Conservation (phyloP, 2,329 filamentous ascomycete species). For the Penicillium sp. region DNA sequence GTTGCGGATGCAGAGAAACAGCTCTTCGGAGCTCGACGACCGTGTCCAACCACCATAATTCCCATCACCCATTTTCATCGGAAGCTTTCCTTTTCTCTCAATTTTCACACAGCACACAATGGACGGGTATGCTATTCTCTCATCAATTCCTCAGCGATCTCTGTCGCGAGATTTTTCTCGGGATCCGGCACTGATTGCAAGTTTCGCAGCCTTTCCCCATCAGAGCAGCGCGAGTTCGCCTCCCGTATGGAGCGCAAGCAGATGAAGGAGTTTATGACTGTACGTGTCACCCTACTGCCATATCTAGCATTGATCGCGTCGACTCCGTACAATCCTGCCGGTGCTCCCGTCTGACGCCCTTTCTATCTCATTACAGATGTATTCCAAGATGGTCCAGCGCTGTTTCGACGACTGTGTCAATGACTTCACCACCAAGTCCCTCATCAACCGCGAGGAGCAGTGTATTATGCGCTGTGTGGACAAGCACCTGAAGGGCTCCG, state of each 20-base stretch:
- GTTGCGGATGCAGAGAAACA: slow-evolving; percentile 18
- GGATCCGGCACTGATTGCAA: slow-evolving; percentile 7
- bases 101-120: slow-evolving; percentile 24
- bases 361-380: slow-evolving; percentile 49
- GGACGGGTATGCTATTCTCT: slow-evolving; percentile 31
- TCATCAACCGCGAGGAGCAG: slow-evolving; percentile 79
- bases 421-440: slow-evolving; percentile 96
- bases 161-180: background rate
- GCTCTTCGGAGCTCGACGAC: slow-evolving; percentile 18
- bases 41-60: slow-evolving; percentile 8
- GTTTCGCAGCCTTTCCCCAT: slow-evolving; percentile 58
- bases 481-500: slow-evolving; percentile 89
- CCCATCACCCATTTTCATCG: background rate
- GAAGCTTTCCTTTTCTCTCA: background rate
- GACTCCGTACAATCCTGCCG: background rate
- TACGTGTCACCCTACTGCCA: slow-evolving; percentile 46
- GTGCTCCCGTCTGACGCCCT: background rate
- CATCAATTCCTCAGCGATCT: background rate
- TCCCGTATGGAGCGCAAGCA: slow-evolving; percentile 95
- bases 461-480: slow-evolving; percentile 93
- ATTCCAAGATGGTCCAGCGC: slow-evolving; percentile 54
- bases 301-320: background rate
- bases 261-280: slow-evolving; percentile 98
- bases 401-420: slow-evolving; percentile 98
- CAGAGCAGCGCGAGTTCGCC: slow-evolving; percentile 90